These are phyloP conservation scores for Ashbya aceris DNA, from an alignment of 1,139 yeast species.

Conservation along the genomic window DNA sequence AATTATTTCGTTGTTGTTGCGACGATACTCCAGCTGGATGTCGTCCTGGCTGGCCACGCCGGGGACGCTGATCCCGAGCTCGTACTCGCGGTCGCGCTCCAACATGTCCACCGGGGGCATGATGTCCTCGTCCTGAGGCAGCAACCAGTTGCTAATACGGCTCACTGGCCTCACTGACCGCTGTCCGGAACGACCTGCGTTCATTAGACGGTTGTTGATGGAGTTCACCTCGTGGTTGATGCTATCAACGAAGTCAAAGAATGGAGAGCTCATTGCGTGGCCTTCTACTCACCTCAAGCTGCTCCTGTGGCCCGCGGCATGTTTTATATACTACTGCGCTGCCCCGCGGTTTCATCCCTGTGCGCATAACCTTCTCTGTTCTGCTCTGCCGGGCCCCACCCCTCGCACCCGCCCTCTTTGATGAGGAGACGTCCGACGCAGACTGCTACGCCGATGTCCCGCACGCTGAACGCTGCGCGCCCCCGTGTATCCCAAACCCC, in stretches of 20 bases:
- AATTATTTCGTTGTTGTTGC: constrained; percentile 32
- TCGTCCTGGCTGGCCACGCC: constrained; percentile 34
- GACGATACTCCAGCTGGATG: constrained; percentile 34
- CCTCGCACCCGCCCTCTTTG: no score
- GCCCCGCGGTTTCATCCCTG: no score
- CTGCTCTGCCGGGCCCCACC: no score
- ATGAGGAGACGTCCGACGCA: no score
- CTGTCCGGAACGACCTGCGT: constrained; percentile 11
- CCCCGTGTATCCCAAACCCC: neutral
- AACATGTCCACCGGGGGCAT: constrained; percentile 37
- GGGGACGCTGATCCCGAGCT: constrained; percentile 34
- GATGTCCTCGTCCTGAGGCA: constrained; percentile 16
- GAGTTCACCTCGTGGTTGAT: constrained; percentile 34
- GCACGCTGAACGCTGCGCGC: no score
- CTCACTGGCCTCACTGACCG: constrained; percentile 4
- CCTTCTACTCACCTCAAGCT: neutral
- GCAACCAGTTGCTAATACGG: constrained; percentile 9
- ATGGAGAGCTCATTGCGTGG: constrained; percentile 30
- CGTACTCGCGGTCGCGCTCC: constrained; percentile 33
- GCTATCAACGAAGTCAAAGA: constrained; percentile 35
- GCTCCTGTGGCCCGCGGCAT: no score
- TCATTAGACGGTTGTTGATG: constrained; percentile 28
- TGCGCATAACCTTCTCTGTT: no score
- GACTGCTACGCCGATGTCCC: no score
- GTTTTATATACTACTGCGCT: no score